A percentile compares a stretch with the other conserved stretches of the same genome.
Evolutionary conservation across 768 basidiomycete species (phyloP).

Genomic region (Rhodotorula diobovata): DNA sequence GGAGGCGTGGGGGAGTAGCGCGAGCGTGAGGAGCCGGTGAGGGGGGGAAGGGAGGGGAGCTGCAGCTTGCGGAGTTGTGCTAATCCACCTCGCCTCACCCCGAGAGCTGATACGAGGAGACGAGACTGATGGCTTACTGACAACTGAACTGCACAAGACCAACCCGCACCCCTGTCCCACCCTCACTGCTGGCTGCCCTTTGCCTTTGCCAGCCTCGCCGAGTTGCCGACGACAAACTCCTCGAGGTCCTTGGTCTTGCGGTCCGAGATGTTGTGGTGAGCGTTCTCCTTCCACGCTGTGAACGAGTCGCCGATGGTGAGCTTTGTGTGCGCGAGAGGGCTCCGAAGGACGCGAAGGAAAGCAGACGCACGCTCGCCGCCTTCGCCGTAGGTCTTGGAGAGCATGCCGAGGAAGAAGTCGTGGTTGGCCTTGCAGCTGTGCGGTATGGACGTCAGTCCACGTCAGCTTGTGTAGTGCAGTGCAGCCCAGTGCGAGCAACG

Average conservation of each 20-base stretch:
- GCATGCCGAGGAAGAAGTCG: constrained; percentile 11
- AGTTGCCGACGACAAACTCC: not conserved
- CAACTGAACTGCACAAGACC: no score
- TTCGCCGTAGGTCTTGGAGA: constrained; percentile 1
- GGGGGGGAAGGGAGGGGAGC: no score
- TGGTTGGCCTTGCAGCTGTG: constrained; percentile 1
- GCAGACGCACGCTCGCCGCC: not conserved
- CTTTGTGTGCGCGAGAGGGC: not conserved
- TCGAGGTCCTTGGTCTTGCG: not conserved
- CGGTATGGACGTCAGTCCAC: not conserved
- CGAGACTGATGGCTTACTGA: no score
- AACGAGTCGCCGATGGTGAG: not conserved
- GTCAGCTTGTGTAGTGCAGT: no score
- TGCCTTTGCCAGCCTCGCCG: not conserved
- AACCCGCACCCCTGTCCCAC: no score
- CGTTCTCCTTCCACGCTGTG: constrained; percentile 5
- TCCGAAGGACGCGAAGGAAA: not conserved
- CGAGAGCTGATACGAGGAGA: no score
- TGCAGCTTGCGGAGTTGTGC: not conserved
- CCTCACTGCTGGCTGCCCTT: not conserved
- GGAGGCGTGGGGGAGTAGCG: not conserved
- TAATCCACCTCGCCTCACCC: no score
- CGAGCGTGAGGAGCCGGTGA: not conserved
- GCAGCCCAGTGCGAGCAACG: no score
- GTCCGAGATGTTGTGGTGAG: not conserved